phyloP scores from a whole-genome alignment of 306 rosid genomes.

The Citrullus mucosospermus region DNA sequence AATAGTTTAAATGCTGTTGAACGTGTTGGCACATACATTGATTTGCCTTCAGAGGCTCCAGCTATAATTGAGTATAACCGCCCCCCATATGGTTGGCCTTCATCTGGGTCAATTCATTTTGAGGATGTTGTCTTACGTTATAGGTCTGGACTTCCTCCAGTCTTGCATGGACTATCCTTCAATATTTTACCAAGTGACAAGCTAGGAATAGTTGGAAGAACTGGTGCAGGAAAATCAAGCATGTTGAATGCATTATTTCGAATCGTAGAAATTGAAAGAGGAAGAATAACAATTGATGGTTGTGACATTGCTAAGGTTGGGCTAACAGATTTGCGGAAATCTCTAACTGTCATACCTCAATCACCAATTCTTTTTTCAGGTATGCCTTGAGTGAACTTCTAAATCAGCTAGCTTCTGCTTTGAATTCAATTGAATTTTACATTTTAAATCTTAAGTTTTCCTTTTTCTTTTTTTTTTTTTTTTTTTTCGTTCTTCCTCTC shows the following conservation, averaged over 20 bases:
- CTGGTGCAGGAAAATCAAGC: constrained; percentile 95
- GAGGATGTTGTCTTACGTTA: constrained; percentile 75
- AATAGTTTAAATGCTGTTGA: constrained; percentile 77
- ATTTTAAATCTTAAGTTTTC: not conserved
- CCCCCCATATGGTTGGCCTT: constrained; percentile 80
- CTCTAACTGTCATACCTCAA: constrained; percentile 84
- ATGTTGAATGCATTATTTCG: constrained; percentile 84
- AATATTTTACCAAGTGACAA: constrained; percentile 57
- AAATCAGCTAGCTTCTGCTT: not conserved
- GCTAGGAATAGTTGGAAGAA: constrained; percentile 85
- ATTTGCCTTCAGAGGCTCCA: constrained; percentile 65
- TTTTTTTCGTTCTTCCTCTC: constrained; percentile 1
- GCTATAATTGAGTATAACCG: constrained; percentile 49
- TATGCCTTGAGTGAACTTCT: constrained; percentile 8
- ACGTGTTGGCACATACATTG: constrained; percentile 65
- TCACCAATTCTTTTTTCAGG: constrained; percentile 88
- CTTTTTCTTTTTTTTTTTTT: not conserved
- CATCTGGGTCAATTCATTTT: constrained; percentile 52
- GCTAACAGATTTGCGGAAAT: constrained; percentile 53
- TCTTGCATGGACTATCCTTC: constrained; percentile 65
- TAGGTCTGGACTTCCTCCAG: constrained; percentile 86
- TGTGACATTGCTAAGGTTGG: constrained; percentile 60
- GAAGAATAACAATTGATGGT: constrained; percentile 59
- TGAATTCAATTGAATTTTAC: not conserved
- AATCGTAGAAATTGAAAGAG: constrained; percentile 63